phyloP scores from a whole-genome alignment of 305 asterid genomes.

The Fraxinus velutina region DNA sequence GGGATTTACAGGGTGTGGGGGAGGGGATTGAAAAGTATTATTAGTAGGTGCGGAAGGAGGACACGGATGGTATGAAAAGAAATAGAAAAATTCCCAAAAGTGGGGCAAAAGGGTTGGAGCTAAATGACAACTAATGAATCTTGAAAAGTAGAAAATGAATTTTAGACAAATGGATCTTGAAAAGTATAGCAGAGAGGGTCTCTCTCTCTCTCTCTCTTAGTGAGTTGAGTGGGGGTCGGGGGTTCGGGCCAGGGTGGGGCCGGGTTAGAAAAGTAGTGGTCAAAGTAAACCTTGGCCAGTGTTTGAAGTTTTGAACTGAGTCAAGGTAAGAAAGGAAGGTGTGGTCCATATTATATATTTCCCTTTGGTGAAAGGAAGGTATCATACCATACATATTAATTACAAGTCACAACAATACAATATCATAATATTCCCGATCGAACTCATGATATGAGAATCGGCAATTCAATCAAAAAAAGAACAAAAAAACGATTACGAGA shows the following conservation, averaged over 20 bases:
- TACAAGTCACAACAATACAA: too few relatives aligned
- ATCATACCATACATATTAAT: too few relatives aligned
- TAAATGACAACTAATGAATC: not conserved
- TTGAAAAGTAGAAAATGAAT: conserved; percentile 9
- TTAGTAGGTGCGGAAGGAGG: not conserved
- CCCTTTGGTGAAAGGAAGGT: not conserved
- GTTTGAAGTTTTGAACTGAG: conserved; percentile 44
- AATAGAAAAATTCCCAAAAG: not conserved
- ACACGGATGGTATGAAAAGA: not conserved
- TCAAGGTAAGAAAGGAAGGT: conserved; percentile 48
- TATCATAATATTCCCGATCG: not conserved
- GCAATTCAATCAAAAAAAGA: not conserved
- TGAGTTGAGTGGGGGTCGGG: not conserved
- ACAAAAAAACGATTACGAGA: not conserved
- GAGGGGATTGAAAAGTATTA: conserved; percentile 41
- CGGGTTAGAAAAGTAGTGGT: conserved; percentile 41
- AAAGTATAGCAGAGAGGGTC: conserved; percentile 24
- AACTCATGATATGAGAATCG: not conserved
- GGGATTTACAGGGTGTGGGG: not conserved
- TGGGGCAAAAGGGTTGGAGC: conserved; percentile 4
- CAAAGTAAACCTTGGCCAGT: conserved; percentile 49
- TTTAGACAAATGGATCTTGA: conserved; percentile 11
- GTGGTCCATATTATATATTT: not conserved
- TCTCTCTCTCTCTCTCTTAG: not conserved
- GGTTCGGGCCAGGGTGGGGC: conserved; percentile 10